phyloP scores from a whole-genome alignment of 2,329 filamentous ascomycete genomes.

The Fusarium beomiforme region DNA sequence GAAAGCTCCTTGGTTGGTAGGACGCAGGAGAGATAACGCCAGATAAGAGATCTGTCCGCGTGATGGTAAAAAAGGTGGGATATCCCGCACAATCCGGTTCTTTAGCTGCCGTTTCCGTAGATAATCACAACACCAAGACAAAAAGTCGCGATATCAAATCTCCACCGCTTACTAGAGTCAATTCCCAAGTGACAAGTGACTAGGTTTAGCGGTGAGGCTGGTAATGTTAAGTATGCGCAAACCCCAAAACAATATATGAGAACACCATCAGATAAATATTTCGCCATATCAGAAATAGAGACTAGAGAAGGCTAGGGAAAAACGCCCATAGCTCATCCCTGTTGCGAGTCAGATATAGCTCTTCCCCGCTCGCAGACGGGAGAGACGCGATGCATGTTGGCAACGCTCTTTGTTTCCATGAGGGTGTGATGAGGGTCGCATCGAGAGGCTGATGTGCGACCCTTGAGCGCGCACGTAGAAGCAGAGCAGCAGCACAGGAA shows the following conservation, averaged over 20 bases:
- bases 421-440: conserved; percentile 22
- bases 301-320: neutral
- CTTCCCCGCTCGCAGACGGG: conserved; percentile 13
- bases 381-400: conserved; percentile 2
- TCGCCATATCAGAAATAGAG: neutral
- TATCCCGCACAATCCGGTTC: conserved; percentile 15
- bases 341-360: conserved; percentile 7
- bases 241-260: neutral
- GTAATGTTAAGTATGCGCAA: neutral
- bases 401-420: neutral
- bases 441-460: conserved; percentile 12
- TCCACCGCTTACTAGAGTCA: neutral
- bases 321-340: neutral
- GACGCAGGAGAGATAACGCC: conserved; percentile 8
- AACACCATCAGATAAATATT: neutral
- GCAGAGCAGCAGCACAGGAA: conserved; percentile 16
- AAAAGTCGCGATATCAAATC: conserved; percentile 5
- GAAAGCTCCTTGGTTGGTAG: neutral
- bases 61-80: conserved; percentile 28
- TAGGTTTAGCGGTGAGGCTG: neutral
- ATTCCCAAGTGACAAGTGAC: neutral
- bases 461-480: neutral
- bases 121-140: conserved; percentile 23
- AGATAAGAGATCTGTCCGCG: conserved; percentile 33
- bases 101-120: conserved; percentile 24